phyloP scores from a whole-genome alignment of 2,329 filamentous ascomycete species.

The Alternaria conjuncta region DNA sequence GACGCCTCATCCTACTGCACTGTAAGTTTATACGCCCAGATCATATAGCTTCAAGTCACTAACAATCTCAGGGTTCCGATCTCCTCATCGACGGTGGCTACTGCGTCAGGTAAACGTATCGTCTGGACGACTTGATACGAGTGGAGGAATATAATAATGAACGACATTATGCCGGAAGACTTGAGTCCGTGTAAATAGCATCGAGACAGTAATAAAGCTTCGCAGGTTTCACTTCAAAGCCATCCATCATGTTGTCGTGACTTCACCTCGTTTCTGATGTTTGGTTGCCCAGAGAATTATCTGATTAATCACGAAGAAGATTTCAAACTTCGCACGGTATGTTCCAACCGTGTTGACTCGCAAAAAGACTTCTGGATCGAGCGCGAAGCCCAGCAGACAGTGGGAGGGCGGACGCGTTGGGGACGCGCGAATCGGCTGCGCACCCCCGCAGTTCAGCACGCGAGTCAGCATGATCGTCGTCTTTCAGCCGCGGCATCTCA shows the following conservation, averaged over 20 bases:
- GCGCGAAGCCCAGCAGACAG: background rate
- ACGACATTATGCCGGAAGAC: conserved; percentile 19
- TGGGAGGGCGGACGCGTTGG: background rate
- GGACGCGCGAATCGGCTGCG: conserved; percentile 2
- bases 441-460: conserved; percentile 5
- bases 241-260: background rate
- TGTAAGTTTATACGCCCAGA: conserved; percentile 44
- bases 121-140: conserved; percentile 15
- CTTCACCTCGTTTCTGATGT: background rate
- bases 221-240: conserved; percentile 7
- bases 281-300: background rate
- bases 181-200: conserved; percentile 18
- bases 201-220: conserved; percentile 25
- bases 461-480: conserved; percentile 2
- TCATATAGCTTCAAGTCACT: background rate
- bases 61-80: conserved; percentile 60
- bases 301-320: background rate
- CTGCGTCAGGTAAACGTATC: conserved; percentile 49
- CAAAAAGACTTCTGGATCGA: background rate
- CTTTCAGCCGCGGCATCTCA: conserved; percentile 22
- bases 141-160: conserved; percentile 16
- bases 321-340: background rate
- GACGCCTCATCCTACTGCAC: conserved; percentile 86
- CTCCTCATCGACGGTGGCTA: conserved; percentile 80
- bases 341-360: background rate